phyloP scores from a whole-genome alignment of 1,284 basidiomycete genomes.

The Schizopora paradoxa region DNA sequence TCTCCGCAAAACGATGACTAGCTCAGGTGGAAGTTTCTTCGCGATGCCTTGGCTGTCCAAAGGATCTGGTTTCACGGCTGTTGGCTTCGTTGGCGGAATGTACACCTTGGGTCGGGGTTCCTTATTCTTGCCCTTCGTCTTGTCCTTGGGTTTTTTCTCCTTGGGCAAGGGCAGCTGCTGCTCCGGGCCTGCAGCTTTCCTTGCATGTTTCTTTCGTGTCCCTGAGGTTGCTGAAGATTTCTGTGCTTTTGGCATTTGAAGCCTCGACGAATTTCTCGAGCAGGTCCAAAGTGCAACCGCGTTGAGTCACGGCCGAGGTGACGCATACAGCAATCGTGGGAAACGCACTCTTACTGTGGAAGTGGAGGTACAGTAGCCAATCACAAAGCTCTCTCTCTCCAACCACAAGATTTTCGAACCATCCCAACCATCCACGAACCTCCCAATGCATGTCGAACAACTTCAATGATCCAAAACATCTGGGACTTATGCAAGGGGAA shows the following conservation, averaged over 20 bases:
- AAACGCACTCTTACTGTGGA: too few relatives aligned
- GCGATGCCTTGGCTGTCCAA: conserved; percentile 84
- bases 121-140: conserved; percentile 53
- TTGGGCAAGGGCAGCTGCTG: conserved; percentile 30
- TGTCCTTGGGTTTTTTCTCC: conserved; percentile 43
- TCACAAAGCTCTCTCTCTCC: too few relatives aligned
- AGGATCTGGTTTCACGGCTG: conserved; percentile 82
- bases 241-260: conserved; percentile 44
- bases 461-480: too few relatives aligned
- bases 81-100: conserved; percentile 83
- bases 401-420: too few relatives aligned
- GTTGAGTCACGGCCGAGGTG: too few relatives aligned
- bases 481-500: too few relatives aligned
- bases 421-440: too few relatives aligned
- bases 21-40: conserved; percentile 71
- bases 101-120: conserved; percentile 74
- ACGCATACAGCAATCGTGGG: too few relatives aligned
- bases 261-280: too few relatives aligned
- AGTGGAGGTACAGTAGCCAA: too few relatives aligned
- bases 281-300: too few relatives aligned
- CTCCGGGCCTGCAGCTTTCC: conserved; percentile 41
- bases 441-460: too few relatives aligned
- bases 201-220: conserved; percentile 83
- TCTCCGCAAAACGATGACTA: conserved; percentile 78
- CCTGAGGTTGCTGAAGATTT: conserved; percentile 74